Conservation (phyloP, 176 grass and related monocot species). For the Raddia distichophylla region DNA sequence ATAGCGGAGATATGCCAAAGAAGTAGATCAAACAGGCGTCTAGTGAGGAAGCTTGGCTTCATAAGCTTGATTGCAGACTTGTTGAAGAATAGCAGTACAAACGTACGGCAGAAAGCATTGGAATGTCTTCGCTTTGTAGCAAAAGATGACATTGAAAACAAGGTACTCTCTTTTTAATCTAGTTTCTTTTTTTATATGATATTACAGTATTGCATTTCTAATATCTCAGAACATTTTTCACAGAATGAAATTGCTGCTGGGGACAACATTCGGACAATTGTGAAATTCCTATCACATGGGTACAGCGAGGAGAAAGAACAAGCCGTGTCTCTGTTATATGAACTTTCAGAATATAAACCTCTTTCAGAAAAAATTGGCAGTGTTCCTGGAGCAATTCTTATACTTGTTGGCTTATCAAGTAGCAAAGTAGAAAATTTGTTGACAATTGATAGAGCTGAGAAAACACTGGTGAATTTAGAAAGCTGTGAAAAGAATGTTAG, state of each 20-base stretch:
- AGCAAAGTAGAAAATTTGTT: slow-evolving; percentile 76
- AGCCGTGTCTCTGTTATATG: slow-evolving; percentile 79
- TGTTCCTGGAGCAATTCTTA: slow-evolving; percentile 84
- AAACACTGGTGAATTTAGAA: slow-evolving; percentile 82
- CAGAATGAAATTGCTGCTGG: slow-evolving; percentile 80
- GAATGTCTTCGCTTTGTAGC: slow-evolving; percentile 68
- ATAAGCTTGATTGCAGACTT: slow-evolving; percentile 72
- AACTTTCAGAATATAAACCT: slow-evolving; percentile 75
- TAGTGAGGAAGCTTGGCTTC: slow-evolving; percentile 63
- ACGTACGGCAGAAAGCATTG: slow-evolving; percentile 67
- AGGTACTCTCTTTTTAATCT: slow-evolving; percentile 51
- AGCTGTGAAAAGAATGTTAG: slow-evolving; percentile 95
- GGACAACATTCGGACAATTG: slow-evolving; percentile 87
- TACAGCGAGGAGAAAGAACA: slow-evolving; percentile 73
- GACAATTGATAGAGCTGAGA: slow-evolving; percentile 75
- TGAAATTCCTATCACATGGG: slow-evolving; percentile 88
- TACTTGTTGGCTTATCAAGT: slow-evolving; percentile 88
- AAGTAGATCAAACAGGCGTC: slow-evolving; percentile 59
- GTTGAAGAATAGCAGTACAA: slow-evolving; percentile 74
- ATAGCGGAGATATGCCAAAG: slow-evolving; percentile 68
- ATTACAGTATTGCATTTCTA: slow-evolving; percentile 22
- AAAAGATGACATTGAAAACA: slow-evolving; percentile 85
- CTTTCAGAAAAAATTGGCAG: slow-evolving; percentile 88
- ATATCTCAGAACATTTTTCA: slow-evolving; percentile 37
- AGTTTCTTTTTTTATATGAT: slow-evolving; percentile 7